Evolutionary conservation across 768 basidiomycete species (phyloP).

Genomic region (Calocybe gangraenosa): DNA sequence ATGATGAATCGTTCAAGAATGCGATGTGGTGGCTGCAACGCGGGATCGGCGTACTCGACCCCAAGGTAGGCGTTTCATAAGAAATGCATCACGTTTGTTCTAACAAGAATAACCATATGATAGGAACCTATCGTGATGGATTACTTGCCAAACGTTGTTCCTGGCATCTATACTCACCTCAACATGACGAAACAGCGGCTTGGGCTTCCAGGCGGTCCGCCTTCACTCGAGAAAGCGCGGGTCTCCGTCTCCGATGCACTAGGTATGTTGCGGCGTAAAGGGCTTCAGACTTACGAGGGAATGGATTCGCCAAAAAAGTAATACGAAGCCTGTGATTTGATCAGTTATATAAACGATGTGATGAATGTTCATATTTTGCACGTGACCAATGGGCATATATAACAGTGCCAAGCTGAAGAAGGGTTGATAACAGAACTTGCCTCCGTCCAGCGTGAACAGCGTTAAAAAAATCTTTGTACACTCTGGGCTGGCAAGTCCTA

Average conservation of each 20-base stretch:
- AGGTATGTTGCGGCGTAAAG: conserved; percentile 59
- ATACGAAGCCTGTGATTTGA: background rate
- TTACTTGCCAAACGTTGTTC: conserved; percentile 77
- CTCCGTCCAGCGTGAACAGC: conserved; percentile 5
- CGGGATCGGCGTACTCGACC: conserved; percentile 63
- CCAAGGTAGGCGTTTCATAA: conserved; percentile 46
- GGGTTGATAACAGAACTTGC: conserved; percentile 4
- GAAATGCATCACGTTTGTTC: background rate
- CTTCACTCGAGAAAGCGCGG: conserved; percentile 63
- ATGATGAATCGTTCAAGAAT: conserved; percentile 78
- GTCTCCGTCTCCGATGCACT: conserved; percentile 67
- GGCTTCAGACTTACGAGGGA: conserved; percentile 17
- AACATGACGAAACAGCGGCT: conserved; percentile 79
- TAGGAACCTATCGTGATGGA: conserved; percentile 81
- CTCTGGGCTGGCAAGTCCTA: conserved; percentile 8
- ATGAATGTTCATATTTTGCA: background rate
- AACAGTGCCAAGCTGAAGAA: background rate
- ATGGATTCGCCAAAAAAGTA: conserved; percentile 17
- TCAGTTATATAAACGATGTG: conserved; percentile 1
- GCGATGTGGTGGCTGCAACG: conserved; percentile 88
- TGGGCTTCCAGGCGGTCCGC: conserved; percentile 66
- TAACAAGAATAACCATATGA: background rate
- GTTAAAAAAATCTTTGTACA: background rate
- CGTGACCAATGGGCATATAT: background rate
- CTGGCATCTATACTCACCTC: conserved; percentile 71